Base-by-base conservation (phyloP, 2,329 filamentous ascomycete genomes). In the Paecilomyces sp. region DNA sequence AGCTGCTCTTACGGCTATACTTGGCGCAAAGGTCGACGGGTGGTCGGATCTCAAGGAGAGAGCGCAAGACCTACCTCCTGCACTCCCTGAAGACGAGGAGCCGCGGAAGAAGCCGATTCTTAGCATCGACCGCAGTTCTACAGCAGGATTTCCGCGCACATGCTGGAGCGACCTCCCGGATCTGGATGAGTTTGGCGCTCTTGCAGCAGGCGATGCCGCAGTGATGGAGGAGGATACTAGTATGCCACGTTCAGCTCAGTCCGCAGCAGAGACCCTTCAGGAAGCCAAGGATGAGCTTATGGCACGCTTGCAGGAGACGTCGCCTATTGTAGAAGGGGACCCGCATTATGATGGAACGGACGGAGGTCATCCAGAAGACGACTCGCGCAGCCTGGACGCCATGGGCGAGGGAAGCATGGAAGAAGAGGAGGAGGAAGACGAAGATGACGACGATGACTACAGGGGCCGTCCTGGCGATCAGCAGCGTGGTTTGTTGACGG, bases 401-500 rank as follows among this genome's bases (percentile, higher is more conserved):
- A 72, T 74, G 56, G 77, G 72, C 1, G 77, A 79, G 24, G 76
- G 74, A 52, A 78, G 75, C 60, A 72, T 77, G 30, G 77, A 78
- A n/a, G 72, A 74, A 22, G 72, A 76, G 13, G 79, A 81, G 58
- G 80, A 84, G 51, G 80, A 83, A 4, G 80, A 81, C 13, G 81
- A 83, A 55, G 79, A 81, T 61, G 76, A 79, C 12, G 78, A 82
- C 33, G 80, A 82, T 54, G 76, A 81, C 59, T 82, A 83, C 58
- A 77, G 79, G 55, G 75, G 77, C n/a, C 75, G 79, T 11, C 76
- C 79, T 22, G 77, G 79, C 11, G 79, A 82, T 63, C 78, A 82
- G 62, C 78, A 82, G 70, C 89, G 91, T 18, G 93, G 93, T 12
- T 79, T 97, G 13, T 79, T 97, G 58, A 97, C 93, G 0, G 93